Percentiles rank a stretch among this genome's conserved stretches.
phyloP scores from a whole-genome alignment of 345 rosid species.

The Rhodamnia argentea region DNA sequence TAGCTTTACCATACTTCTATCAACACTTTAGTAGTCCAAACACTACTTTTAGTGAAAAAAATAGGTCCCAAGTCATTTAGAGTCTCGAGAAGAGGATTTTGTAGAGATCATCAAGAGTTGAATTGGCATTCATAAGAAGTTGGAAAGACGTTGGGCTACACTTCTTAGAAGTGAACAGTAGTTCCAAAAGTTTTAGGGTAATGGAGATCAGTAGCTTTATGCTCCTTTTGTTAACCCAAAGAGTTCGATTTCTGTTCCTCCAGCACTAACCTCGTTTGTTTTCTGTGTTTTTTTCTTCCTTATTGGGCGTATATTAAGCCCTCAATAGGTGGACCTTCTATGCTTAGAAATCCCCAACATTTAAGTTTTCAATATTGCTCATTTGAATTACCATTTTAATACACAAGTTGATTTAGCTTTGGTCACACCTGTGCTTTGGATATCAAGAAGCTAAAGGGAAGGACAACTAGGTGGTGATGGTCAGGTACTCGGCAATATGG shows the following conservation, averaged over 20 bases:
- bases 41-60: not conserved
- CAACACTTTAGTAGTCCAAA: not conserved
- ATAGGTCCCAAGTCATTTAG: not conserved
- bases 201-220: not conserved
- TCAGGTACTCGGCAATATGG: not conserved
- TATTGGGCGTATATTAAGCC: not conserved
- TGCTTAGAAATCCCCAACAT: not conserved
- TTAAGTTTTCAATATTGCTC: not conserved
- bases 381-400: not conserved
- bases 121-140: not conserved
- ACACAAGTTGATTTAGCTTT: not conserved
- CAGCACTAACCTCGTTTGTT: not conserved
- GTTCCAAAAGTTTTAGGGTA: not conserved
- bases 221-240: not conserved
- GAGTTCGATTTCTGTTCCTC: not conserved
- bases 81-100: not conserved
- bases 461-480: not conserved
- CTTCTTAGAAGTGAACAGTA: not conserved
- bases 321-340: not conserved
- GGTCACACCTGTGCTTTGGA: not conserved
- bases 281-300: not conserved
- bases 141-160: not conserved
- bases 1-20: not conserved
- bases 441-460: not conserved
- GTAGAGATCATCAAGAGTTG: not conserved